A percentile compares a stretch with the other conserved stretches of the same genome.
phyloP scores from a whole-genome alignment of 139 green algal species.

The Chloropicon primus region DNA sequence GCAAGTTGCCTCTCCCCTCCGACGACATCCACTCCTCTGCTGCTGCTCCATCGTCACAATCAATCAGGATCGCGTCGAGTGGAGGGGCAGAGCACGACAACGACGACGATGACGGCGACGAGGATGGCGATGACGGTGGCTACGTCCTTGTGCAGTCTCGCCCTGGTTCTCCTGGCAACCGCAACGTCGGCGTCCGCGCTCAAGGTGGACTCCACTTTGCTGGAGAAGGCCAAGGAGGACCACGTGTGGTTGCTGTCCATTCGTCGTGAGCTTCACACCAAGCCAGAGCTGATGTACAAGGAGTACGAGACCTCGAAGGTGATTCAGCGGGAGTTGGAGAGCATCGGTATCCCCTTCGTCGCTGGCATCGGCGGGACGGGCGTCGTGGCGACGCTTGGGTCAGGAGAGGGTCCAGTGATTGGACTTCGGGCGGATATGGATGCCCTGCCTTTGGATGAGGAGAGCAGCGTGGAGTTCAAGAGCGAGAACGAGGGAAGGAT shows the following conservation, averaged over 20 bases:
- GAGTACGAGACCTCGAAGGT: conserved; percentile 50
- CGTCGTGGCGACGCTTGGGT: background rate
- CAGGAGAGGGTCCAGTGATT: conserved; percentile 29
- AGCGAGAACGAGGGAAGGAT: conserved; percentile 30
- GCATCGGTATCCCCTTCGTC: conserved; percentile 44
- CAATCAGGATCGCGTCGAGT: no score
- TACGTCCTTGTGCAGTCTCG: no score
- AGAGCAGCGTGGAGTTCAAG: conserved; percentile 4
- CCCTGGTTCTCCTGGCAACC: no score
- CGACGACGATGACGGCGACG: no score
- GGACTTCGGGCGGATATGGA: conserved; percentile 79
- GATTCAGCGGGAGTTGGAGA: conserved; percentile 38
- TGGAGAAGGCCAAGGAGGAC: background rate
- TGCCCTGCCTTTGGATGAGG: conserved; percentile 60
- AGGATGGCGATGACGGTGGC: no score
- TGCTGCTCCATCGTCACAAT: no score
- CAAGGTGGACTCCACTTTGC: no score
- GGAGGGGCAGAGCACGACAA: no score
- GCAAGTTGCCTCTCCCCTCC: no score
- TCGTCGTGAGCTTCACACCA: conserved; percentile 38
- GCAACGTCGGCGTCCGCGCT: no score
- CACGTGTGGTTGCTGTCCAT: background rate
- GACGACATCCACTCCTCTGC: no score
- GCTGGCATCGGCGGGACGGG: background rate
- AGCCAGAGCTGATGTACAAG: conserved; percentile 50